Percentiles rank a stretch among this genome's conserved stretches.
Evolutionary conservation across 345 rosid genomes (phyloP).

Genomic region (Eucalyptus regnans): DNA sequence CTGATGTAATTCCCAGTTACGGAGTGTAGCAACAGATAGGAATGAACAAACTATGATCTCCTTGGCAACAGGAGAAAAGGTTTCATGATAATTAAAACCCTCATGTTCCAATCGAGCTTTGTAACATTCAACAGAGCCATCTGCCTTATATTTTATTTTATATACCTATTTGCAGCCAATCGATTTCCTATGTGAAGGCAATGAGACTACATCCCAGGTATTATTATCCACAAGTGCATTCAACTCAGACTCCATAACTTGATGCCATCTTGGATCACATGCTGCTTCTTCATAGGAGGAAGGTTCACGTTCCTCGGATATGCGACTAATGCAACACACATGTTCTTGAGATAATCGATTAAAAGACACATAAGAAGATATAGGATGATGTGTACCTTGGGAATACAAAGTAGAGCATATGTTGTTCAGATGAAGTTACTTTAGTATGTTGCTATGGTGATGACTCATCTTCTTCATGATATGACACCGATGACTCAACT

Average conservation of each 20-base stretch:
- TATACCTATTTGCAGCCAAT: background rate
- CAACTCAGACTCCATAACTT: background rate
- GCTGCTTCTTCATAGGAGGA: background rate
- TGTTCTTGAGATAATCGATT: background rate
- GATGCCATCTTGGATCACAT: background rate
- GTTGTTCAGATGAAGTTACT: background rate
- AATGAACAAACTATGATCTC: background rate
- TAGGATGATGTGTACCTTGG: background rate
- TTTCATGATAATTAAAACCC: no score
- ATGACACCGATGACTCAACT: accelerated
- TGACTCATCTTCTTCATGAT: background rate
- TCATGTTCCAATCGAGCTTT: accelerated
- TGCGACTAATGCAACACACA: background rate
- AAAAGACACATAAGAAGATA: background rate
- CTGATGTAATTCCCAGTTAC: accelerated
- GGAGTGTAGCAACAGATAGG: background rate
- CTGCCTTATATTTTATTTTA: background rate
- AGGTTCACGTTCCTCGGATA: background rate
- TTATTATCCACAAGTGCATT: background rate
- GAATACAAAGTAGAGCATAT: background rate
- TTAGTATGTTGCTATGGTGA: background rate
- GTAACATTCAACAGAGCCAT: background rate
- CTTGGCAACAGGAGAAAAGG: background rate
- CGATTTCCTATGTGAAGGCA: background rate
- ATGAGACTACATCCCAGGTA: accelerated